Percentiles rank a stretch among this genome's conserved stretches.
Evolutionary conservation across 352 stramenopile species (phyloP).

Genomic region (Phytophthora macrochlamydospora): DNA sequence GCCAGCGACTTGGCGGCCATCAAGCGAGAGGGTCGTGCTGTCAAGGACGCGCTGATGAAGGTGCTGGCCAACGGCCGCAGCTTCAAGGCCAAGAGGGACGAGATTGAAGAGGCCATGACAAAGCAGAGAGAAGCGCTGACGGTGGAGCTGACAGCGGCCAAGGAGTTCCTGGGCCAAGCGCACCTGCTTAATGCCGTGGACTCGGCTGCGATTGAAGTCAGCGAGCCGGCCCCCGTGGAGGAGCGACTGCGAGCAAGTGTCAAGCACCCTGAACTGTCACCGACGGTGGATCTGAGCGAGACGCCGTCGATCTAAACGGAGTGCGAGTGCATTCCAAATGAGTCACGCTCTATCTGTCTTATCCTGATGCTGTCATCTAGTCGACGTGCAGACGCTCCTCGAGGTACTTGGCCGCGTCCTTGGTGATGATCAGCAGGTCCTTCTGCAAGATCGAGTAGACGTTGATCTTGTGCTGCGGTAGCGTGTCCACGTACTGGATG

Average conservation of each 20-base stretch:
- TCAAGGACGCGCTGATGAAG: constrained; percentile 64
- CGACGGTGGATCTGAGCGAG: constrained; percentile 56
- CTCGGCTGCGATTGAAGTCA: constrained; percentile 46
- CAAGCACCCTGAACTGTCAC: constrained; percentile 46
- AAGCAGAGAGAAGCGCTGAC: constrained; percentile 76
- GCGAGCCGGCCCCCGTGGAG: constrained; percentile 63
- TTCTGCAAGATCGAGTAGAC: constrained; percentile 91
- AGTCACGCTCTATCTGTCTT: constrained; percentile 31
- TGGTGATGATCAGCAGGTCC: constrained; percentile 86
- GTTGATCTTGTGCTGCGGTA: constrained; percentile 90
- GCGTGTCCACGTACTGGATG: constrained; percentile 83
- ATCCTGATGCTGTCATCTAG: constrained; percentile 36
- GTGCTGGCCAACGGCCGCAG: constrained; percentile 59
- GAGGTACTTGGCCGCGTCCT: constrained; percentile 88
- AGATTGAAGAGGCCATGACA: constrained; percentile 64
- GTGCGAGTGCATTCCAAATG: constrained; percentile 10
- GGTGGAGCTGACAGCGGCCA: constrained; percentile 64
- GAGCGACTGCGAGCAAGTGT: constrained; percentile 66
- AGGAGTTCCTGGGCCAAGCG: constrained; percentile 76
- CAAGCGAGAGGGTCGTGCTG: constrained; percentile 57
- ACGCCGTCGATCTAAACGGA: constrained; percentile 52
- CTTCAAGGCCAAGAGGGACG: constrained; percentile 60
- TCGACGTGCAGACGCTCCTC: constrained; percentile 87
- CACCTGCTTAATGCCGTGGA: constrained; percentile 51
- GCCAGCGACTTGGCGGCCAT: constrained; percentile 57